Percentiles rank a stretch among this genome's conserved stretches.
These are phyloP conservation scores for Mycena vulgaris DNA, from an alignment of 768 basidiomycete genomes.

Conservation along the genomic window DNA sequence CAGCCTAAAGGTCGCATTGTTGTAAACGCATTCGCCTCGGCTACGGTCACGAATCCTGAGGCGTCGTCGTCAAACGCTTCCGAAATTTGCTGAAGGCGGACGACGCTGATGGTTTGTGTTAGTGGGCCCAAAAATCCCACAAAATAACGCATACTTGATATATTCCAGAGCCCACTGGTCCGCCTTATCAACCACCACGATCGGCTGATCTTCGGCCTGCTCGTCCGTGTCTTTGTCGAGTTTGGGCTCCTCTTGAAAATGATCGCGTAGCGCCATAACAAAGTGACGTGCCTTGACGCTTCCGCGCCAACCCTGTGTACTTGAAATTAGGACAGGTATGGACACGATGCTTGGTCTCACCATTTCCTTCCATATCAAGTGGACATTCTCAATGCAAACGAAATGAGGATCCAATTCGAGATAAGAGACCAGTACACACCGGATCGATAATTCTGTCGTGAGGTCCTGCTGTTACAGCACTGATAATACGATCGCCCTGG, in stretches of 20 bases:
- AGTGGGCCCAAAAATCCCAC: not conserved
- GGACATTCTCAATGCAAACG: not conserved
- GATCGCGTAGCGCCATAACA: slow-evolving; percentile 54
- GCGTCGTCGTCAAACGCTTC: slow-evolving; percentile 61
- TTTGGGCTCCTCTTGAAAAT: slow-evolving; percentile 48
- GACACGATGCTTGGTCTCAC: not conserved
- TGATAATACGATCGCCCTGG: slow-evolving; percentile 50
- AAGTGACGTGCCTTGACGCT: slow-evolving; percentile 59
- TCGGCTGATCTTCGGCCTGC: not conserved
- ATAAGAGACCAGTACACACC: not conserved
- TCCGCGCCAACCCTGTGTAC: slow-evolving; percentile 54
- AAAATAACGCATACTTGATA: slow-evolving; percentile 40
- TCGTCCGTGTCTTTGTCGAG: slow-evolving; percentile 4
- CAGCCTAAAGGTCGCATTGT: slow-evolving; percentile 25
- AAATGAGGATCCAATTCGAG: not conserved
- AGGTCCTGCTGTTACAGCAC: slow-evolving; percentile 27
- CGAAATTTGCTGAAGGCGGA: slow-evolving; percentile 50
- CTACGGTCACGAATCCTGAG: slow-evolving; percentile 37
- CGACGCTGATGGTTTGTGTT: slow-evolving; percentile 29
- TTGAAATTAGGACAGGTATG: not conserved
- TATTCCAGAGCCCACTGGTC: slow-evolving; percentile 53
- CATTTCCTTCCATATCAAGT: not conserved
- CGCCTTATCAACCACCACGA: not conserved
- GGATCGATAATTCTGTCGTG: slow-evolving; percentile 33
- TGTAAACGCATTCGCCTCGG: slow-evolving; percentile 35